Base-by-base conservation (phyloP, 805 yeast genomes). In the Blastobotrys muscicola region DNA sequence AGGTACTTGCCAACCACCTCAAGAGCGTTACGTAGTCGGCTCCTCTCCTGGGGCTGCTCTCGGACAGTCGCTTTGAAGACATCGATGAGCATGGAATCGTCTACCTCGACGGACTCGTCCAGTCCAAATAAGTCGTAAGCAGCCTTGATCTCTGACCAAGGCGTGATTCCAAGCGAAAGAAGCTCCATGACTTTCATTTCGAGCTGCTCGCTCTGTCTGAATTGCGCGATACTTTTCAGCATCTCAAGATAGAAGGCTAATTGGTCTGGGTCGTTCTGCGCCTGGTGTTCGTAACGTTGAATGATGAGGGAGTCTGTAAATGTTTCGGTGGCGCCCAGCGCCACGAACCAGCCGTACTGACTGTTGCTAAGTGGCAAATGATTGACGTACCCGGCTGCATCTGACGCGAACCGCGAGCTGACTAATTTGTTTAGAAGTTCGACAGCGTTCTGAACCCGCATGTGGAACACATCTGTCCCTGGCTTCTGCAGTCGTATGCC, bases 191-290 rank as follows among this genome's bases (percentile, higher is more conserved):
- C 70, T 36, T 55, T 65, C 20, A 62, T 52, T 43, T 68, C 67
- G 23, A 80, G 56, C 36, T 66, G 70, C 44, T 72, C 72, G 1
- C 75, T 67, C 6, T 67, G 62, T 44, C 76, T 68, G 0, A 62
- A 51, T n/a, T 71, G 68, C 0, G 82, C 72, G 33, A 81, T 64
- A 33, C 61, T 70, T 5, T 60, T 64, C 30, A 82, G 57, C 0
- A 81, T 73, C 56, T 82, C 87, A 50, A 76, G 71, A 50, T 79
- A 80, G 30, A 64, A 58, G 0, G 82, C 77, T 1, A 56, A 48
- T 38, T 69, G 64, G 0, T 50, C 56, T 0, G 74, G 69, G 55
- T 81, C 85, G 39, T 66, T 45, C 0, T 47, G 41, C 3, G 58
- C 51, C 43, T 71, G 67, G 0, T 58, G 55, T 14, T 71, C 67